Evolutionary conservation across 768 basidiomycete species (phyloP).

Genomic region (Termitomyces sp.): DNA sequence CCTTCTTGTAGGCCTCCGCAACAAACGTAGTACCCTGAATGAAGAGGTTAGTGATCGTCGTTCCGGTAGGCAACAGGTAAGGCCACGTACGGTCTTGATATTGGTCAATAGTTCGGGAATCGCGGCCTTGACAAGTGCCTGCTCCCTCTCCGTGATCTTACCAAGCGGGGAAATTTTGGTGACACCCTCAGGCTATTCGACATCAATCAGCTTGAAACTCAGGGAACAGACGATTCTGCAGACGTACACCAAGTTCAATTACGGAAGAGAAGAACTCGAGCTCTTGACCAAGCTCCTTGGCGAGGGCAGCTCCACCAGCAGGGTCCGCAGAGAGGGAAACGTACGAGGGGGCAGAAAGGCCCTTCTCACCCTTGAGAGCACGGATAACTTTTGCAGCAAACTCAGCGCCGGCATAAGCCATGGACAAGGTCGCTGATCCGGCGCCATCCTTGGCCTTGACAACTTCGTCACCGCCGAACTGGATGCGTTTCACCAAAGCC

Average conservation of each 20-base stretch:
- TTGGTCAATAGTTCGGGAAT: constrained; percentile 72
- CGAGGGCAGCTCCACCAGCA: constrained; percentile 65
- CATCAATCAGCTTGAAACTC: constrained; percentile 2
- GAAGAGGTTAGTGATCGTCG: neutral
- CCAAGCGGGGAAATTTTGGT: constrained; percentile 81
- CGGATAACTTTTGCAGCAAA: constrained; percentile 81
- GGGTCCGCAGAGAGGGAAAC: constrained; percentile 74
- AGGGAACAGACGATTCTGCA: neutral
- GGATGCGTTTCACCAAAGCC: constrained; percentile 75
- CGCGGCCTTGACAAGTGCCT: constrained; percentile 71
- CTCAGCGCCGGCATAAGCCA: constrained; percentile 93
- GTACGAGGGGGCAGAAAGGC: constrained; percentile 78
- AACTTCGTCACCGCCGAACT: constrained; percentile 96
- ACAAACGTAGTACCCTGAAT: constrained; percentile 31
- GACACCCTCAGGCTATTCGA: constrained; percentile 70
- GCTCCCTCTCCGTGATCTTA: constrained; percentile 63
- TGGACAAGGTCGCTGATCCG: constrained; percentile 94
- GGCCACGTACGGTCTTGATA: constrained; percentile 57
- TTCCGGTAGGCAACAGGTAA: neutral
- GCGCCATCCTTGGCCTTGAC: constrained; percentile 96
- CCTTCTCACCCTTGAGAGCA: constrained; percentile 85
- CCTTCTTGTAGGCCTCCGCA: constrained; percentile 27
- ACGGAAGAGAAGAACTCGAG: constrained; percentile 87
- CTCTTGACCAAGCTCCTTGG: constrained; percentile 68
- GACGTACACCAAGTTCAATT: constrained; percentile 80